Evolutionary conservation across 129 eudicot species (phyloP).

Genomic region (Logfia minima): DNA sequence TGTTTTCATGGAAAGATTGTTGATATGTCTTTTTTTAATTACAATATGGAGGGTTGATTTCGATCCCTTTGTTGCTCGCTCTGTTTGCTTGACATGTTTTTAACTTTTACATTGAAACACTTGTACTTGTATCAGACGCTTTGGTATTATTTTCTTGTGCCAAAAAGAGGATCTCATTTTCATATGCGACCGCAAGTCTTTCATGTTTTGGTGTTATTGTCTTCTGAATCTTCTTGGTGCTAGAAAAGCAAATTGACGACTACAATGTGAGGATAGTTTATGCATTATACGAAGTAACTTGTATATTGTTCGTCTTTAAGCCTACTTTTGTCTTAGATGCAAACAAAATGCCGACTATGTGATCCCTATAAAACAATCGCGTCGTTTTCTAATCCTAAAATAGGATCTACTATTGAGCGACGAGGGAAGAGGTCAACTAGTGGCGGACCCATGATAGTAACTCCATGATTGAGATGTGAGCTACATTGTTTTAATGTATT

Average conservation of each 20-base stretch:
- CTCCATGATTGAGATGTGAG: background rate
- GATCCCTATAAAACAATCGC: constrained; percentile 6
- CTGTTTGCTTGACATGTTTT: background rate
- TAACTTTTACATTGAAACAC: background rate
- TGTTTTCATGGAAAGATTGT: constrained; percentile 36
- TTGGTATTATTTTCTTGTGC: background rate
- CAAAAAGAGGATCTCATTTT: background rate
- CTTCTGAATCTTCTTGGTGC: background rate
- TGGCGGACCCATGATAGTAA: background rate
- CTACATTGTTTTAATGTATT: background rate
- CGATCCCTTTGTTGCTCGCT: constrained; percentile 4
- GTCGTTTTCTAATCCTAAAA: constrained; percentile 15
- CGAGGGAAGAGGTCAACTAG: background rate
- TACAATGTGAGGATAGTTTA: constrained; percentile 18
- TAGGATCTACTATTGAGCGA: background rate
- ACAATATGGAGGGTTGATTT: constrained; percentile 36
- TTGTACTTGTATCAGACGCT: background rate
- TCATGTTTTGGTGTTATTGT: background rate
- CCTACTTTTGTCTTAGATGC: background rate
- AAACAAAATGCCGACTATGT: constrained; percentile 22
- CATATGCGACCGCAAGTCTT: background rate
- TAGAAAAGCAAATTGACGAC: constrained; percentile 15
- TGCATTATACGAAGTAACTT: constrained; percentile 4
- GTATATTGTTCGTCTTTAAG: constrained; percentile 9
- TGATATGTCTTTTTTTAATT: constrained; percentile 31